Evolutionary conservation across 352 stramenopile species (phyloP), one percentile per base, ranked within the genome.

Genomic region (Albugo candida): DNA sequence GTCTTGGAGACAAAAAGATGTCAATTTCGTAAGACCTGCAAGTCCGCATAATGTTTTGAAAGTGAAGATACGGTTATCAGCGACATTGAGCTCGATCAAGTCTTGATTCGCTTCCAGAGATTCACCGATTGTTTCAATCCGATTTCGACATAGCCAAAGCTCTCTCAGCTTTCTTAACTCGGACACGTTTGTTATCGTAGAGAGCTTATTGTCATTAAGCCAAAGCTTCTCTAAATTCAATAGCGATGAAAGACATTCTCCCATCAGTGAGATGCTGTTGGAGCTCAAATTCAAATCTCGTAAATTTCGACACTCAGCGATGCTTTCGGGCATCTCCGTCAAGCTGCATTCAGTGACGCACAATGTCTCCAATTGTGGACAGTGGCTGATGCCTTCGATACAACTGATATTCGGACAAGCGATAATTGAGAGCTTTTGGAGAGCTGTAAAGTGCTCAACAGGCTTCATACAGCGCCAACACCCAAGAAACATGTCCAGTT

Each of bases 1-100:
- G 41, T 95, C 84, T 20, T 63, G 86, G 18, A 95, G 55, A 5
- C 61, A 69, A 14, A 95, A 54, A n/a, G 66, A 55, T 0, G 53
- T 34, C 2, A 95, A 63, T 1, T 59, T 57, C 4, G 83, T 65
- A 16, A 93, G 60, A 27, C 72, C 84, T 18, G 57, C 59, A 10
- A 95, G 64, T 2, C 67, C 70, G 2, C 85, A 51, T 2, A 95
- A 49, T 11, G 72, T 81, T 56, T 95, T 93, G 58, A 95, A 95
- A 48, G 59, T 83, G 18, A 60, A 73, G 31, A 95, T 47, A 2
- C 60, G 52, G 41, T 95, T 95, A 27, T 83, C 72, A 11, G 80
- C 68, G 14, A 95, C 24, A 45, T 95, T 94, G 11, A 95, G 47
- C n/a, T 94, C 80, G 1, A 45, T 61, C 0, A 95, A 56, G 13